Conservation (phyloP, 805 yeast genomes). For the Kurtzmaniella cleridarum region DNA sequence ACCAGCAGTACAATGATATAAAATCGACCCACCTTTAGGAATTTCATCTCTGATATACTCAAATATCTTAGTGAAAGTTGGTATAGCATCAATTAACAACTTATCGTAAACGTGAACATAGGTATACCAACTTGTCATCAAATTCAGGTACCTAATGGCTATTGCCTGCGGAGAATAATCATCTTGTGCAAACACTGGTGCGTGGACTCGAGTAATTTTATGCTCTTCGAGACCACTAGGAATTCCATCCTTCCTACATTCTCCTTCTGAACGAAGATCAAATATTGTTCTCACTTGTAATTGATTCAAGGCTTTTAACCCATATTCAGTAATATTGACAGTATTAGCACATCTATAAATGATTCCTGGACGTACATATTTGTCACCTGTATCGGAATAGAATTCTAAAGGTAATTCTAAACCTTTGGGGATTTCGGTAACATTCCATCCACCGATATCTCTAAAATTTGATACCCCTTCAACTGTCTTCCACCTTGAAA, state of each 20-base stretch:
- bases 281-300: slow-evolving; percentile 52
- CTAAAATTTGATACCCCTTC: slow-evolving; percentile 72
- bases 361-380: slow-evolving; percentile 46
- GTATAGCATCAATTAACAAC: slow-evolving; percentile 46
- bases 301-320: slow-evolving; percentile 33
- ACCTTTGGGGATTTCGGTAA: not conserved
- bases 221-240: slow-evolving; percentile 30
- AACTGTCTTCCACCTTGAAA: slow-evolving; percentile 54
- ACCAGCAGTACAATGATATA: slow-evolving; percentile 81
- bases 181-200: slow-evolving; percentile 50
- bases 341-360: slow-evolving; percentile 64
- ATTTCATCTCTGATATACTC: slow-evolving; percentile 47
- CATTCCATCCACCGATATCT: slow-evolving; percentile 73
- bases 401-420: not conserved
- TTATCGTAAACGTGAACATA: slow-evolving; percentile 59
- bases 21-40: slow-evolving; percentile 25
- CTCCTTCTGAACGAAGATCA: slow-evolving; percentile 64
- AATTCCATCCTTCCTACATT: slow-evolving; percentile 43
- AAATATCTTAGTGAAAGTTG: slow-evolving; percentile 47
- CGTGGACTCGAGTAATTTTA: slow-evolving; percentile 45
- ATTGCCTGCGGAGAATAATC: slow-evolving; percentile 63
- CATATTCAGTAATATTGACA: slow-evolving; percentile 45
- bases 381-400: not conserved
- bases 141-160: slow-evolving; percentile 48
- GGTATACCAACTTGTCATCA: slow-evolving; percentile 56